These are phyloP conservation scores for Solanum stenotomum DNA, from an alignment of 257 asterid species.

Conservation along the genomic window DNA sequence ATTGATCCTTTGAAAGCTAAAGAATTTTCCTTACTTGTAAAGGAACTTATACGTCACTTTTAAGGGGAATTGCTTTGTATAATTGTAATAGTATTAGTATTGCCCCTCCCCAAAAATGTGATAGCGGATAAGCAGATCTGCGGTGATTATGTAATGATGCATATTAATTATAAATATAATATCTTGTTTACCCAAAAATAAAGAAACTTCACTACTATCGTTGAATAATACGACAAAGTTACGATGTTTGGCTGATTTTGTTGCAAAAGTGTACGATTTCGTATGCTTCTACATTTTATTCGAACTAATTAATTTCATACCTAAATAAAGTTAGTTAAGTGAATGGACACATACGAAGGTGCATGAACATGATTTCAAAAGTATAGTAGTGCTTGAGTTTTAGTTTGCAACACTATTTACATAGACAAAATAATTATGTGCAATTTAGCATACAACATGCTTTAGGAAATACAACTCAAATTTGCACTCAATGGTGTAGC, in stretches of 20 bases:
- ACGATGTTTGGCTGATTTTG: not conserved
- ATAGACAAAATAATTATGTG: not conserved
- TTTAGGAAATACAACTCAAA: not conserved
- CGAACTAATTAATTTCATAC: not conserved
- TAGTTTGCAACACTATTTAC: not conserved
- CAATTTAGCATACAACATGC: not conserved
- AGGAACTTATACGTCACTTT: not conserved
- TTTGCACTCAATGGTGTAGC: not conserved
- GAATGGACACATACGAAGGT: not conserved
- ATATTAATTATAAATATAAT: too few species aligned
- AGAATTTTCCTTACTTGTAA: constrained; percentile 1
- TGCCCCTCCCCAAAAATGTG: not conserved
- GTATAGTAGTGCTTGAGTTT: not conserved
- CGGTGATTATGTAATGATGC: not conserved
- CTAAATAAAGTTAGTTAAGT: not conserved
- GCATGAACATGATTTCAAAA: not conserved
- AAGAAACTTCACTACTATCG: not conserved
- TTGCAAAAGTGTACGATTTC: not conserved
- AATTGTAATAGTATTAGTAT: not conserved
- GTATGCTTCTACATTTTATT: not conserved
- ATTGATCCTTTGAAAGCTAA: constrained; percentile 1
- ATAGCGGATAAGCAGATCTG: not conserved
- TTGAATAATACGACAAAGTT: not conserved
- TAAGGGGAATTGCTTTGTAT: not conserved
- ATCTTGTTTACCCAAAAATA: not conserved